These are phyloP conservation scores for Penicillium sclerotigenum DNA, from an alignment of 2,329 filamentous ascomycete genomes.

Conservation along the genomic window DNA sequence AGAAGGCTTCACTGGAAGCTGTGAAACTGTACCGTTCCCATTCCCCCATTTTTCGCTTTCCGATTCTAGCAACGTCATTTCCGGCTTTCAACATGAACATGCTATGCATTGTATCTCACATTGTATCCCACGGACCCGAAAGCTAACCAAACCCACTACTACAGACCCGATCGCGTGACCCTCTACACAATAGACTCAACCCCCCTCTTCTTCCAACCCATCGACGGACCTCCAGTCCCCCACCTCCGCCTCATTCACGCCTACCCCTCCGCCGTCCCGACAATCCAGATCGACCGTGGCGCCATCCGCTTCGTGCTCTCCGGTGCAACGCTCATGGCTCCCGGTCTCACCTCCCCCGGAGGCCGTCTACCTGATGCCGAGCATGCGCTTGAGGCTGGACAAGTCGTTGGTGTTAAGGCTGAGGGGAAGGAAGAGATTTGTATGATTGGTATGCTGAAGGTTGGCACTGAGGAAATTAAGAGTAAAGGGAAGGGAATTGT, in stretches of 20 bases:
- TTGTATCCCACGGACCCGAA: background rate
- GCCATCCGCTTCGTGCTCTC: conserved; percentile 95
- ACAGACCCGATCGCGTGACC: conserved; percentile 75
- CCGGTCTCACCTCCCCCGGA: conserved; percentile 79
- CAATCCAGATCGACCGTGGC: conserved; percentile 86
- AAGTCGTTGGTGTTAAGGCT: conserved; percentile 82
- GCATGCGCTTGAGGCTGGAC: conserved; percentile 69
- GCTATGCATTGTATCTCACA: background rate
- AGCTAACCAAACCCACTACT: background rate
- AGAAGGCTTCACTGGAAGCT: conserved; percentile 85
- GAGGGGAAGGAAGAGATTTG: conserved; percentile 94
- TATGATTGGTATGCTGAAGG: conserved; percentile 77
- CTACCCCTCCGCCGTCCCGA: conserved; percentile 80
- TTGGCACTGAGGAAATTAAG: conserved; percentile 88
- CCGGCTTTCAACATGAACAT: background rate
- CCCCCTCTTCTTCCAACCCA: conserved; percentile 89
- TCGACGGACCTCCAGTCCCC: conserved; percentile 72
- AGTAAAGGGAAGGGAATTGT: conserved; percentile 90
- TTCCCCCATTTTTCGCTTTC: background rate
- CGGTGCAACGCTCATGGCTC: conserved; percentile 93
- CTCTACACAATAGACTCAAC: conserved; percentile 77
- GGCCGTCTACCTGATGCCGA: conserved; percentile 68
- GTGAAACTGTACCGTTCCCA: conserved; percentile 67
- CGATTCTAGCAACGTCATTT: background rate
- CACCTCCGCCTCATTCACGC: conserved; percentile 87